Evolutionary conservation across 2,329 filamentous ascomycete species (phyloP), one percentile per base, ranked within the genome.

Genomic region (Tolypocladium endophyticum): DNA sequence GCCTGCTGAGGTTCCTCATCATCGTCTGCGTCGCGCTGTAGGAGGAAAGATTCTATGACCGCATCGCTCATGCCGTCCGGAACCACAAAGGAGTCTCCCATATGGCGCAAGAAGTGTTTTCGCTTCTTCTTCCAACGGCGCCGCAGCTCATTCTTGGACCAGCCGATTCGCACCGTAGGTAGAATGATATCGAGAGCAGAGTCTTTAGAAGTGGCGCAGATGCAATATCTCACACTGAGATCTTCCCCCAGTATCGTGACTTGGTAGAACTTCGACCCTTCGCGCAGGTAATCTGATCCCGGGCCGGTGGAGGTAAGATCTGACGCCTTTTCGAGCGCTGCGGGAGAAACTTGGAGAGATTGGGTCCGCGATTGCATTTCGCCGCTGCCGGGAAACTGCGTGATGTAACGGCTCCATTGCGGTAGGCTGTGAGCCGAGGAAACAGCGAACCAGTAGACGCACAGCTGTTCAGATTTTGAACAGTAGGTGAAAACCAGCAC

Each of bases 191-290:
- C 63, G 25, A 71, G 61, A 5, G 53, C 35, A 9, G 64, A 62
- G 25, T 71, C 62, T 20, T 61, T 62, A 14, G 62, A 63, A 5
- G 70, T 70, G 6, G 68, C 65, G 54, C 68, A 72, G 58, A 71
- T 73, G 59, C 74, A 75, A 57, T 76, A 78, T 41, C 70, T 68
- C 20, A 84, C 61, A 45, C 74, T 72, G 45, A 81, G 69, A 60
- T 81, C 71, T 30, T 71, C 68, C 6, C 68, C 73, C 2, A 84
- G 63, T 14, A 73, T 69, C 58, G 73, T 75, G 18, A 81, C 62
- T 61, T 83, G 80, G 58, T 77, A 81, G 63, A 82, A 81, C 25
- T 71, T 70, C 2, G 77, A 66, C 4, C 69, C 69, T 30, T 71
- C 62, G 4, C 70, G 63, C 12, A 67, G 60, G 57, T 78, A 76